These are phyloP conservation scores for Debaryomyces coudertii DNA, from an alignment of 1,139 yeast genomes.

Conservation along the genomic window DNA sequence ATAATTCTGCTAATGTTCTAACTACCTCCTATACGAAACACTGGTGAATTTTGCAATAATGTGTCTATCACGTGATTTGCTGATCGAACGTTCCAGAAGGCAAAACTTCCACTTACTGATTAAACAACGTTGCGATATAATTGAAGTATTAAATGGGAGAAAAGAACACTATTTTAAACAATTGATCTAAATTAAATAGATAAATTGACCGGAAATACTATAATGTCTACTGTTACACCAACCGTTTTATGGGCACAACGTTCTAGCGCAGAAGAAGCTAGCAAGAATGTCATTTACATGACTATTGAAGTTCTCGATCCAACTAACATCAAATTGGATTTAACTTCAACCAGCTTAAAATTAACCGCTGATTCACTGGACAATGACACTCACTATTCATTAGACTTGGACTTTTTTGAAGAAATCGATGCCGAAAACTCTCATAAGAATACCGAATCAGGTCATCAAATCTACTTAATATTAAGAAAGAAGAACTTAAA, in stretches of 20 bases:
- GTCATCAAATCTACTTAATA: constrained; percentile 71
- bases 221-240: constrained; percentile 22
- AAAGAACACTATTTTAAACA: constrained; percentile 1
- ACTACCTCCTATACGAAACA: too few species aligned
- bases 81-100: constrained; percentile 4
- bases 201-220: neutral
- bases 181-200: constrained; percentile 1
- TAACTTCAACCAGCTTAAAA: constrained; percentile 60
- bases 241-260: constrained; percentile 94
- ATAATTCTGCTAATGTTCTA: too few species aligned
- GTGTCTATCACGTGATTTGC: neutral
- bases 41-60: neutral
- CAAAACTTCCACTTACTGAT: constrained; percentile 1
- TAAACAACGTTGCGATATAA: constrained; percentile 4
- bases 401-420: constrained; percentile 70
- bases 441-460: constrained; percentile 58
- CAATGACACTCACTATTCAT: constrained; percentile 52
- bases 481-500: constrained; percentile 68
- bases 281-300: constrained; percentile 73
- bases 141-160: neutral
- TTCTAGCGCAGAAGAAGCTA: constrained; percentile 68
- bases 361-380: constrained; percentile 61
- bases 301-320: constrained; percentile 80
- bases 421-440: constrained; percentile 73
- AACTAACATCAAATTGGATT: constrained; percentile 59